Conservation (phyloP, 2,329 filamentous ascomycete species). For the Chaetothyriales sp. region DNA sequence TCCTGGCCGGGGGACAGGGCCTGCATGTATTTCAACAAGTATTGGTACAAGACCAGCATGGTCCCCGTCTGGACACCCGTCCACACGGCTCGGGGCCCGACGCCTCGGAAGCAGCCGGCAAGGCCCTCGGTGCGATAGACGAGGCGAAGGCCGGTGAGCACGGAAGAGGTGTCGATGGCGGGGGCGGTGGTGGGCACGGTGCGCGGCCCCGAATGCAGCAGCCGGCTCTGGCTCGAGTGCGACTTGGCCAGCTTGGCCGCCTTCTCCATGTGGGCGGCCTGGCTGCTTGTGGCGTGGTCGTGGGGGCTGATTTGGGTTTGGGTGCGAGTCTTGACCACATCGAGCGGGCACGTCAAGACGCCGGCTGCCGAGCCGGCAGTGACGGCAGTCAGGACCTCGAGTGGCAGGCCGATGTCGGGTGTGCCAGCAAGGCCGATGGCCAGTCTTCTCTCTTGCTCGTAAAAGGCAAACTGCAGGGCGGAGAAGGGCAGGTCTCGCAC, state of each 20-base stretch:
- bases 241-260: slow-evolving; percentile 10
- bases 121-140: slow-evolving; percentile 87
- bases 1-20: slow-evolving; percentile 9
- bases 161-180: slow-evolving; percentile 75
- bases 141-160: slow-evolving; percentile 66
- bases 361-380: slow-evolving; percentile 85
- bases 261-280: slow-evolving; percentile 13
- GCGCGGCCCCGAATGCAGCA: slow-evolving; percentile 16
- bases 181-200: slow-evolving; percentile 65
- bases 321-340: slow-evolving; percentile 92
- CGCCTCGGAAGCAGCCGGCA: slow-evolving; percentile 82
- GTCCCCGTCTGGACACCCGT: slow-evolving; percentile 94
- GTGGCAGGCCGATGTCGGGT: slow-evolving; percentile 66
- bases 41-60: slow-evolving; percentile 93
- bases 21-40: slow-evolving; percentile 65
- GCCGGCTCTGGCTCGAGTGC: slow-evolving; percentile 18
- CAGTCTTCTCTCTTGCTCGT: slow-evolving; percentile 79
- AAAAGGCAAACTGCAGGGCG: slow-evolving; percentile 93
- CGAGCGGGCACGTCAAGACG: slow-evolving; percentile 85
- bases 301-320: slow-evolving; percentile 69
- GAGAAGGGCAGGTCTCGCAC: slow-evolving; percentile 92
- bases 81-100: slow-evolving; percentile 87
- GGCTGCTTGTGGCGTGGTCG: slow-evolving; percentile 11
- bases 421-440: slow-evolving; percentile 66
- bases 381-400: slow-evolving; percentile 82